Base-by-base conservation (phyloP, 345 rosid species). In the Excoecaria agallocha region DNA sequence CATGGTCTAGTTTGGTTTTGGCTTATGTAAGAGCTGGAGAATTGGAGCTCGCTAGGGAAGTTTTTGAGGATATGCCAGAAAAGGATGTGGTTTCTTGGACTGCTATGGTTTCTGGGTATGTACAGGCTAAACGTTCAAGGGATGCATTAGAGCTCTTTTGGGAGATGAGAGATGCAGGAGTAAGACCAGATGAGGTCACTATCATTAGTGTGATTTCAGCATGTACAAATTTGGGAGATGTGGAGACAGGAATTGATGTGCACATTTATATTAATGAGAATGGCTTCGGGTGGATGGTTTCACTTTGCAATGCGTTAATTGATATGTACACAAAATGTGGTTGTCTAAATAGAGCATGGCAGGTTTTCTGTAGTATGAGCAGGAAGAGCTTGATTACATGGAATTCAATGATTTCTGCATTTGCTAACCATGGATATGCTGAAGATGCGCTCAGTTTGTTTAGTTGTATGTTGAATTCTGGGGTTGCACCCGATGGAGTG, bases 291-390 rank as follows among this genome's bases (percentile, higher is more conserved):
- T 73, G 80, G 82, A 79, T 82, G 78, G 56, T 79, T 69, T 82
- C 82, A 9, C 80, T 82, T 55, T 68, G 80, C 73, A 84, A 84
- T 6, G 84, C 84, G 0, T 66, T 84, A 72, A 76, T 84, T 41
- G 74, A 73, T 68, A 84, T 84, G 84, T 76, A 84, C 35, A 82
- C 77, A 4, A 81, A 81, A 54, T 78, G 84, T 56, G 86, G 86
- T 37, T 70, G 74, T 64, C 43, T 75, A 46, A 74, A 82, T 45
- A 68, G 52, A 66, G 70, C 78, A 24, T 76, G 82, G 80, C 76
- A 45, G 58, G 80, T 82, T 45, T 82, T 82, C 68, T 65, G 66
- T 43, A 77, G 56, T 24, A 82, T 76, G 81, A 70, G 39, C 12
- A 56, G 72, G 75, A 73, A 72, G 73, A 79, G 77, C 74, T 76